Evolutionary conservation across 208 protist species (phyloP), one percentile per base, ranked within the genome.

Genomic region (Leishmania tarentolae): DNA sequence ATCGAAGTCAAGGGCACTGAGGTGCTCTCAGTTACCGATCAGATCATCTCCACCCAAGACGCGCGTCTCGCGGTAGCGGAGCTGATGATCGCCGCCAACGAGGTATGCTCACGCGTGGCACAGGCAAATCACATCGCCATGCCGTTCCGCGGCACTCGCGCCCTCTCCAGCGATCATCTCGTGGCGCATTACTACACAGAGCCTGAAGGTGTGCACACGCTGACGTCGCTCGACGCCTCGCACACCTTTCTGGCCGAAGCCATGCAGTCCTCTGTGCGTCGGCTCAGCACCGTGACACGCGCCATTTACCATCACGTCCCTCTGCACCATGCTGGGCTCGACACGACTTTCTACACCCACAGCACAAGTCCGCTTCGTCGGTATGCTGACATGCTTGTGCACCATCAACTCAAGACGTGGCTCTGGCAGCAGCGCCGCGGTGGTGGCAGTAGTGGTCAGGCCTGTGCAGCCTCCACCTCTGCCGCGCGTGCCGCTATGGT

Each of bases 41-140:
- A 96, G 80, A 83, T 96, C 42, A 75, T 97, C 52, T 91, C 87
- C 78, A 97, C 94, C 28, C 87, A 90, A 63, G 92, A 97, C 57
- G 93, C 95, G 0, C 90, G 93, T 44, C 82, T 97, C 17, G 90
- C 92, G 17, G 95, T 98, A 37, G 93, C 93, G 57, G 93, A 98
- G 87, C 88, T 98, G 63, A 98, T 98, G 95, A 98, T 98, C 46
- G 95, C 95, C 21, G 95, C 95, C 0, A 98, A 98, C 79, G 95
- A 98, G 83, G 95, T 95, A 3, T 98, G 95, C 84, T 96, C 95
- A 42, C 92, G 95, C 40, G 84, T 98, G 5, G 95, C 93, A 47
- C 93, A 97, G 84, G 87, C 87, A 24, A 83, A 96, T 61, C 83
- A 89, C 63, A 42, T 98, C 40, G 35, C 93, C 1, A 91, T 98